A percentile compares a stretch with the other conserved stretches of the same genome.
Evolutionary conservation across 768 basidiomycete genomes (phyloP).

Genomic region (Suillus tomentosus): DNA sequence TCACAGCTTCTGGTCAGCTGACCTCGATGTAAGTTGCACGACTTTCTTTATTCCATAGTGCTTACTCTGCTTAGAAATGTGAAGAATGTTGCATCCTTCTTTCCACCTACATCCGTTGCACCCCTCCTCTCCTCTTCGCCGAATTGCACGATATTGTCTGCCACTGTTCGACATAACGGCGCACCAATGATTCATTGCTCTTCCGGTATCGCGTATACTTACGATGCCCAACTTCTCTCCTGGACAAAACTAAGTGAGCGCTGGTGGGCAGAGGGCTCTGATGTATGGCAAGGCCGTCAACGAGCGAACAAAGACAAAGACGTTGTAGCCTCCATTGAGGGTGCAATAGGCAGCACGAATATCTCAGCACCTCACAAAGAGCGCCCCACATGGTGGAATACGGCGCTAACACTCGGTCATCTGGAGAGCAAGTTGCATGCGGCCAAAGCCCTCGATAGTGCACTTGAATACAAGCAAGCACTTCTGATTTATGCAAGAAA

Average conservation of each 20-base stretch:
- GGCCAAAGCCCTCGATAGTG: conserved; percentile 73
- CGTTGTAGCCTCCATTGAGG: conserved; percentile 55
- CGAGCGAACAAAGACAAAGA: conserved; percentile 54
- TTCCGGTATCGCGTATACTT: conserved; percentile 77
- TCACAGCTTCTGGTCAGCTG: conserved; percentile 75
- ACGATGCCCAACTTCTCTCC: conserved; percentile 62
- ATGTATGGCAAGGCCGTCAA: conserved; percentile 78
- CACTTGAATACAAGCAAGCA: conserved; percentile 80
- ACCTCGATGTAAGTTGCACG: conserved; percentile 64
- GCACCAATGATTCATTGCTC: conserved; percentile 76
- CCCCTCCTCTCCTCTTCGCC: conserved; percentile 59
- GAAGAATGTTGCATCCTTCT: conserved; percentile 63
- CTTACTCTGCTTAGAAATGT: conserved; percentile 65
- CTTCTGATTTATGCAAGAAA: conserved; percentile 78
- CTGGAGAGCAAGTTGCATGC: conserved; percentile 83
- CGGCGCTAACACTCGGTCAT: conserved; percentile 85
- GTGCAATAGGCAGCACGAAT: conserved; percentile 39
- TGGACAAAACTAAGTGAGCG: conserved; percentile 79
- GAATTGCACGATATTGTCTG: conserved; percentile 62
- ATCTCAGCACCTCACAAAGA: conserved; percentile 44
- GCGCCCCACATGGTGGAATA: conserved; percentile 77
- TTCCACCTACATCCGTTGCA: conserved; percentile 64
- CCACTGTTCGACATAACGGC: conserved; percentile 76
- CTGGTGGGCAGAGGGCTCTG: conserved; percentile 87
- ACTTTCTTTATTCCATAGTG: background rate